Evolutionary conservation across 345 rosid species (phyloP).

Genomic region (Psidium friedrichsthalianum): DNA sequence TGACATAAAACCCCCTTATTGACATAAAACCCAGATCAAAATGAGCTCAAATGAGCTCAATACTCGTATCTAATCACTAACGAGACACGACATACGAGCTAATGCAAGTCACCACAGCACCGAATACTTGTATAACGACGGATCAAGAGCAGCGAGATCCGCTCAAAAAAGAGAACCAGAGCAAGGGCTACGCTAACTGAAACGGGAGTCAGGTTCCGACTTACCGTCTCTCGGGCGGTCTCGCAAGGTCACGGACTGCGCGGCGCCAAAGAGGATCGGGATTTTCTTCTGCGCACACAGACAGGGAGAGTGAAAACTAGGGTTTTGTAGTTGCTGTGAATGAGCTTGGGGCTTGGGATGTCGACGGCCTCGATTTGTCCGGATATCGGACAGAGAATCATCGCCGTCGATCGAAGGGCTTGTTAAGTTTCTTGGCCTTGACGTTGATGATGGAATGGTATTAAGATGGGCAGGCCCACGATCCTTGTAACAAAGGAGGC

Average conservation of each 20-base stretch:
- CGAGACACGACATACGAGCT: not conserved
- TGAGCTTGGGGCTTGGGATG: not conserved
- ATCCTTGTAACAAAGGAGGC: not conserved
- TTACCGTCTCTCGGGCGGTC: not conserved
- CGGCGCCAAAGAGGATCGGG: not conserved
- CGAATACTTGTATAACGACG: not conserved
- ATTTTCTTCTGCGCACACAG: not conserved
- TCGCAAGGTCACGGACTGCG: not conserved
- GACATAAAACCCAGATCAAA: not conserved
- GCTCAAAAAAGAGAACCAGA: not conserved
- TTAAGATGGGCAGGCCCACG: not conserved
- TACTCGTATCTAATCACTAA: not conserved
- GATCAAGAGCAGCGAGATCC: not conserved
- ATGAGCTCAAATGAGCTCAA: not conserved
- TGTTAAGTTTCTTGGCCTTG: not conserved
- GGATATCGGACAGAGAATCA: not conserved
- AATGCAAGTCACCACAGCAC: not conserved
- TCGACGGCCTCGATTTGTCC: not conserved
- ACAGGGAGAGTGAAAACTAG: not conserved
- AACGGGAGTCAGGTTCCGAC: not conserved
- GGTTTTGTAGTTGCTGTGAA: not conserved
- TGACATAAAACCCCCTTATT: not conserved
- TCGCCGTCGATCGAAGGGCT: not conserved
- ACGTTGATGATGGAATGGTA: not conserved
- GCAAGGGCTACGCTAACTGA: not conserved